Conservation (phyloP, 2,329 filamentous ascomycete species). For the Rhynchosporium graminicola region DNA sequence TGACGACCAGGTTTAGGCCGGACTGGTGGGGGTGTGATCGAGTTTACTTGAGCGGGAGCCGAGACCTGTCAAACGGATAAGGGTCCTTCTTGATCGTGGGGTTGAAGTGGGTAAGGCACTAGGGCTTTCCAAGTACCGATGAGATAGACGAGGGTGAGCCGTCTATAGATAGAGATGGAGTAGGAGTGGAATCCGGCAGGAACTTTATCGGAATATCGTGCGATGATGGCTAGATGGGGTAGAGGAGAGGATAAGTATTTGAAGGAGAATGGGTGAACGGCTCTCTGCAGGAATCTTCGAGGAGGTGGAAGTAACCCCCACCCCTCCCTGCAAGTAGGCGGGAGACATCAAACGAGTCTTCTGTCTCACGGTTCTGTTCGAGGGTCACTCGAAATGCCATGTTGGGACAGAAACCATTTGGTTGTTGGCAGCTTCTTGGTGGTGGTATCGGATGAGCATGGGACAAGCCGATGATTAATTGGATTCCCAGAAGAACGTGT, state of each 20-base stretch:
- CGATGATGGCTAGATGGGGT: conserved; percentile 10
- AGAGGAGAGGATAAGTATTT: conserved; percentile 16
- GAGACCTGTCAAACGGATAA: conserved; percentile 8
- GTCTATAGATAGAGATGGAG: neutral
- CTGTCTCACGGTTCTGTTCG: conserved; percentile 26
- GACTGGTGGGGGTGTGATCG: conserved; percentile 5
- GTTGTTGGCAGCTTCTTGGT: conserved; percentile 5
- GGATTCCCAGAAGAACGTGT: neutral
- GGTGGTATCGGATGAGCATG: conserved; percentile 4
- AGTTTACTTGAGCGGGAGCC: conserved; percentile 5
- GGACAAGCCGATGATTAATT: neutral
- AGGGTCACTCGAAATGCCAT: conserved; percentile 17
- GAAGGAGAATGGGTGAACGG: conserved; percentile 11
- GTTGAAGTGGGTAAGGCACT: neutral
- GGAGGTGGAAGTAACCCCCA: conserved; percentile 1
- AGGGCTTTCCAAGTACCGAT: neutral
- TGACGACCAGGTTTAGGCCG: conserved; percentile 5
- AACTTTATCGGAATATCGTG: conserved; percentile 3
- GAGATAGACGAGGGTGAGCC: neutral
- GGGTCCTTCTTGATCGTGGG: conserved; percentile 6
- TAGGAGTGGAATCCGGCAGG: neutral
- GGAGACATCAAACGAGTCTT: conserved; percentile 22
- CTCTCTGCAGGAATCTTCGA: neutral
- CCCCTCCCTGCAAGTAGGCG: neutral
- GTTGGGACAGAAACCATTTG: neutral